Evolutionary conservation across 108 stramenopile species (phyloP).

Genomic region (Nitzschia sp.): DNA sequence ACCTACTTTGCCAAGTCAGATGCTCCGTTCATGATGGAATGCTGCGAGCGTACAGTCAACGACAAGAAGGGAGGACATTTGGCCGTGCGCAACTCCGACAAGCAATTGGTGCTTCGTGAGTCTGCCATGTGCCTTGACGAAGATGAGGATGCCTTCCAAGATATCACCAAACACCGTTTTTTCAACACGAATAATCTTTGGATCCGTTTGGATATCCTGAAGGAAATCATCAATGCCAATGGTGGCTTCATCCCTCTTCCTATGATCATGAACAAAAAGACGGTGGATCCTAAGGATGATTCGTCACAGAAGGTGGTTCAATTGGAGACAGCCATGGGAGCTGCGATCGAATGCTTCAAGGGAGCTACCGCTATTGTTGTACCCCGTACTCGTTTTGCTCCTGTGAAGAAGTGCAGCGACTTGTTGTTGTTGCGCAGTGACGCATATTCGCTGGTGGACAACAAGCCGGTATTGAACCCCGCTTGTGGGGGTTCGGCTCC

Average conservation of each 20-base stretch:
- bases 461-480: slow-evolving; percentile 90
- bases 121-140: slow-evolving; percentile 97
- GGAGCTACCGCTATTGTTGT: slow-evolving; percentile 94
- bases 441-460: slow-evolving; percentile 89
- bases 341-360: slow-evolving; percentile 97
- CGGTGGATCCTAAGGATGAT: slow-evolving; percentile 98
- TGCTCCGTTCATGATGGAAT: slow-evolving; percentile 98
- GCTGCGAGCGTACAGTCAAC: slow-evolving; percentile 93
- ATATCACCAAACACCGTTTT: slow-evolving; percentile 91
- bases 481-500: slow-evolving; percentile 84
- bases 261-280: slow-evolving; percentile 98
- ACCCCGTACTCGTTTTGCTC: slow-evolving; percentile 96
- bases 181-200: slow-evolving; percentile 99
- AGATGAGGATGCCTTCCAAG: slow-evolving; percentile 95
- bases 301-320: slow-evolving; percentile 90
- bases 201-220: slow-evolving; percentile 95
- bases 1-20: slow-evolving; percentile 92
- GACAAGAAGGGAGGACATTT: slow-evolving; percentile 99
- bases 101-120: slow-evolving; percentile 95
- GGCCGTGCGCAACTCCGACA: slow-evolving; percentile 86
- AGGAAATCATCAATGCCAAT: slow-evolving; percentile 88
- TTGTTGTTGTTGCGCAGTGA: slow-evolving; percentile 95
- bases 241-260: slow-evolving; percentile 98
- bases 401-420: slow-evolving; percentile 99
- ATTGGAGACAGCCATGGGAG: slow-evolving; percentile 99